These are phyloP conservation scores for Capillidium heterosporum DNA, from an alignment of 371 early-diverging fungal genomes.

Conservation along the genomic window DNA sequence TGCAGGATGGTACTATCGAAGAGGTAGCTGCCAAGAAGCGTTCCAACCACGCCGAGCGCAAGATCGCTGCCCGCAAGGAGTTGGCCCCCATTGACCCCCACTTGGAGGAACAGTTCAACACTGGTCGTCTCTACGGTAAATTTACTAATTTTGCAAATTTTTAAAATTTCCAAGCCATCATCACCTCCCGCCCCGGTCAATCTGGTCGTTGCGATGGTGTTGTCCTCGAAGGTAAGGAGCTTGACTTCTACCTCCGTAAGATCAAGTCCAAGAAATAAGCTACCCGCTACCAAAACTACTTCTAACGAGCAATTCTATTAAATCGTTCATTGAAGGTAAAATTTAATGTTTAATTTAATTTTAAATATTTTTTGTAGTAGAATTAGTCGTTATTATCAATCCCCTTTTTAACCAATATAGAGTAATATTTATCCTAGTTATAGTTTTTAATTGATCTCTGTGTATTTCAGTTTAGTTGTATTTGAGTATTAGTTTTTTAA, in stretches of 20 bases:
- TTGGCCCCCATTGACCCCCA: constrained; percentile 70
- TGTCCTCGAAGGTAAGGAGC: constrained; percentile 98
- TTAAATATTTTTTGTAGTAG: too few relatives aligned
- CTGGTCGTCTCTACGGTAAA: constrained; percentile 84
- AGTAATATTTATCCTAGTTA: too few relatives aligned
- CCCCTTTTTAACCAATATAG: too few relatives aligned
- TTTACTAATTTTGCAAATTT: not conserved
- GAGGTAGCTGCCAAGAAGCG: constrained; percentile 57
- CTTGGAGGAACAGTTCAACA: constrained; percentile 86
- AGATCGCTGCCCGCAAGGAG: constrained; percentile 68
- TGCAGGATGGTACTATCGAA: not conserved
- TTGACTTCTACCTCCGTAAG: constrained; percentile 89
- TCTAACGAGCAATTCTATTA: too few relatives aligned
- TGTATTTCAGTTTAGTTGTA: too few relatives aligned
- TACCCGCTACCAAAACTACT: too few relatives aligned
- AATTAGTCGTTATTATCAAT: too few relatives aligned
- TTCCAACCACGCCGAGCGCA: constrained; percentile 80
- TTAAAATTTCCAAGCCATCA: constrained; percentile 29
- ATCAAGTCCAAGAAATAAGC: constrained; percentile 65
- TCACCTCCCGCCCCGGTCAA: constrained; percentile 98
- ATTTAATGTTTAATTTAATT: too few relatives aligned
- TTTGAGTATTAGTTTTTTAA: too few relatives aligned
- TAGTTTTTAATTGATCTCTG: too few relatives aligned
- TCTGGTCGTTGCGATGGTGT: constrained; percentile 97
- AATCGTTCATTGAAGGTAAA: too few relatives aligned